Evolutionary conservation across 2,329 filamentous ascomycete species (phyloP), one percentile per base, ranked within the genome.

Genomic region (Cytospora piceicola): DNA sequence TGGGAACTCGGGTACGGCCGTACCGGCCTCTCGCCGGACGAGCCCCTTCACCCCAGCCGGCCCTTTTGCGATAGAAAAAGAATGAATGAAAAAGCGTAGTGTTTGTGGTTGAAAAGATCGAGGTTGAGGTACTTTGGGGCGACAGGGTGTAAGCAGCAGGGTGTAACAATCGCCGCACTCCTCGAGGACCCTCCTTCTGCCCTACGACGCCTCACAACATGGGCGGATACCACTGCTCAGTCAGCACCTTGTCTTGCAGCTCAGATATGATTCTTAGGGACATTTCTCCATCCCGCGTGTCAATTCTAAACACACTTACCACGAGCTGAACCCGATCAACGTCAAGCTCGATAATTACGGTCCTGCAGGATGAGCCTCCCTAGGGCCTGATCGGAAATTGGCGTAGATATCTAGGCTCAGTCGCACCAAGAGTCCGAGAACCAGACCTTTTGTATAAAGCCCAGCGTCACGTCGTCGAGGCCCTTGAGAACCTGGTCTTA

Each of bases 221-320:
- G 27, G 36, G 36, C 51, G 58, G 61, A 27, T 36, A 46, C 27
- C 30, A 52, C 64, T n/a, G 64, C 55, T 65, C 58, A 58, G 66
- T 67, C 66, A 67, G 63, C 66, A 67, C 66, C 66, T 65, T 67
- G 63, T 65, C 42, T 58, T 34, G 62, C 58, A 24, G 65, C 30
- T 36, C 32, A 52, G 12, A 52, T 36, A 49, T 56, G 34, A 27
- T 17, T 20, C 51, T 63, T 49, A 46, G 61, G 22, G 36, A 56
- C 12, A 11, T n/a, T 24, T 36, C 54, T 42, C 34, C 57, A 34
- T 52, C 7, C 32, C 8, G 36, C 27, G 11, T n/a, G 36, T 55
- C 8, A 17, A 64, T 32, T 54, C 20, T 27, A 34, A 49, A 11
- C 17, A 20, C 55, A 64, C 58, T 29, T 54, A 54, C 61, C 46